Evolutionary conservation across 257 asterid genomes (phyloP).

Genomic region (Solanum pinnatisectum): DNA sequence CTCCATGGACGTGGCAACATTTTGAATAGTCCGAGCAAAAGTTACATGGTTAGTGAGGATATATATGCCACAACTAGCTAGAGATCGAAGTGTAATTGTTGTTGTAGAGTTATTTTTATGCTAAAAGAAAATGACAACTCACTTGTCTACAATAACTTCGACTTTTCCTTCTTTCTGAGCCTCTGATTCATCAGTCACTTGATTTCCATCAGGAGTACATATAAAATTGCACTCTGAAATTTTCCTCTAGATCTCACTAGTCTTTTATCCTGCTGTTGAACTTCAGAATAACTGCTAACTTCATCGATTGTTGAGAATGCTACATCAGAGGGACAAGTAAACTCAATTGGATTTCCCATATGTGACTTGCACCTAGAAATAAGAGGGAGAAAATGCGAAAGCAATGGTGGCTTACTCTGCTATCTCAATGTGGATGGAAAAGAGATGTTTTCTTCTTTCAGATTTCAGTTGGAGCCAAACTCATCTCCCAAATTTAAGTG

Average conservation of each 20-base stretch:
- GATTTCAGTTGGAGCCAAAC: background rate
- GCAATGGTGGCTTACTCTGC: background rate
- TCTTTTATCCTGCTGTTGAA: constrained; percentile 13
- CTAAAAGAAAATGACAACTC: constrained; percentile 14
- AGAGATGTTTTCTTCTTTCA: background rate
- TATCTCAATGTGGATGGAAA: background rate
- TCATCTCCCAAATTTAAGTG: background rate
- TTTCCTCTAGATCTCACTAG: constrained; percentile 17
- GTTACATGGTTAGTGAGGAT: too few relatives aligned
- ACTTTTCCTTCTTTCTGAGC: constrained; percentile 81
- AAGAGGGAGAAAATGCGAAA: background rate
- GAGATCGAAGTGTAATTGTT: background rate
- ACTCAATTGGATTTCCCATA: constrained; percentile 62
- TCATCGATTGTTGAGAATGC: constrained; percentile 45
- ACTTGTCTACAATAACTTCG: constrained; percentile 67
- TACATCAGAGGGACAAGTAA: constrained; percentile 40
- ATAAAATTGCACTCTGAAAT: constrained; percentile 26
- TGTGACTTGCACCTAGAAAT: background rate
- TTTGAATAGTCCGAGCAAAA: too few relatives aligned
- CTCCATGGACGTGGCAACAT: background rate
- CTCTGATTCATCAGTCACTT: constrained; percentile 52
- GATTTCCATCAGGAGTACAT: constrained; percentile 31
- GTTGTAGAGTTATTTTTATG: background rate
- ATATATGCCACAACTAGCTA: background rate
- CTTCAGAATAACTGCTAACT: constrained; percentile 21